Conservation (phyloP, 768 basidiomycete genomes). For the Rhodotorula babjevae region DNA sequence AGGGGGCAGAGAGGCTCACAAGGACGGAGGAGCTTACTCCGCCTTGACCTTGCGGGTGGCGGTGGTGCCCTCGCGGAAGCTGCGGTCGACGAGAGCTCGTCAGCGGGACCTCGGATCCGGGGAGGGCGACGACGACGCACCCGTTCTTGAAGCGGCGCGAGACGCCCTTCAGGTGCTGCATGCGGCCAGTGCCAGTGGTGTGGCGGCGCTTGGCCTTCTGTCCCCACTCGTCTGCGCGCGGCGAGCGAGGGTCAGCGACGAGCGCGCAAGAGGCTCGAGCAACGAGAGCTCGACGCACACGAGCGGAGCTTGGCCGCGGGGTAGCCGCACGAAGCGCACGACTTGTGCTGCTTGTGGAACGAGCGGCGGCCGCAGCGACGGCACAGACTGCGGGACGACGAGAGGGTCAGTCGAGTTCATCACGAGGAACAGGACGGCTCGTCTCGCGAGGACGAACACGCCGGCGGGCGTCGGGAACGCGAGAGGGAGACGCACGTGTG, state of each 20-base stretch:
- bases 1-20: neutral
- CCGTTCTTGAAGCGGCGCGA: conserved; percentile 98
- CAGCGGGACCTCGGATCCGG: neutral
- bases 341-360: conserved; percentile 98
- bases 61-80: conserved; percentile 72
- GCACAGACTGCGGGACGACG: conserved; percentile 83
- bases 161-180: conserved; percentile 87
- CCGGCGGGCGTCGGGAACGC: no score
- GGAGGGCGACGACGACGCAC: conserved; percentile 47
- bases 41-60: conserved; percentile 78
- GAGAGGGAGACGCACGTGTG: conserved; percentile 12
- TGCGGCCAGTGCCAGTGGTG: conserved; percentile 96
- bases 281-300: conserved; percentile 47
- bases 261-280: neutral
- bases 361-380: conserved; percentile 90
- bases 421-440: neutral
- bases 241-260: no score
- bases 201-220: conserved; percentile 99
- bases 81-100: neutral
- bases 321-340: conserved; percentile 93
- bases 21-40: conserved; percentile 35
- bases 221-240: conserved; percentile 71
- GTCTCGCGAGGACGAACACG: no score
- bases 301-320: conserved; percentile 91
- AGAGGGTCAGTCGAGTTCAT: neutral